Percentiles rank a stretch among this genome's conserved stretches.
These are phyloP conservation scores for Mariannaea elegans DNA, from an alignment of 2,329 filamentous ascomycete genomes.

Conservation along the genomic window DNA sequence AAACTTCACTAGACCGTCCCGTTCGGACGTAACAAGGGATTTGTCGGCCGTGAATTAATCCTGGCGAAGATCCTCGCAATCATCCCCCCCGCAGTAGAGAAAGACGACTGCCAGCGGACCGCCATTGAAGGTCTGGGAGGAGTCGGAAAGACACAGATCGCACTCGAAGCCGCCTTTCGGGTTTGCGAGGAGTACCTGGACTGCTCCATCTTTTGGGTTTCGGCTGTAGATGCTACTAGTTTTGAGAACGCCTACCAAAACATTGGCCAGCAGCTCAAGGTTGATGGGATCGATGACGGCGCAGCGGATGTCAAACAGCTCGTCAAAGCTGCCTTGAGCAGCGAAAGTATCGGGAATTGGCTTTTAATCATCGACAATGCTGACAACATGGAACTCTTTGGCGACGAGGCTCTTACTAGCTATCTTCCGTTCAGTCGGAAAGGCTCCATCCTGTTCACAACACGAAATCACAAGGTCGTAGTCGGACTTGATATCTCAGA, in stretches of 20 bases:
- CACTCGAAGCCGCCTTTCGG: conserved; percentile 45
- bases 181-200: conserved; percentile 35
- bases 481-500: conserved; percentile 14
- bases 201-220: conserved; percentile 55
- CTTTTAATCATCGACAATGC: conserved; percentile 57
- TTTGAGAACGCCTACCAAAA: conserved; percentile 48
- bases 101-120: conserved; percentile 1
- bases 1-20: conserved; percentile 22
- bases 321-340: conserved; percentile 47
- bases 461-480: conserved; percentile 21
- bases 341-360: conserved; percentile 45
- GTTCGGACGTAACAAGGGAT: conserved; percentile 37
- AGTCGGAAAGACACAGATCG: conserved; percentile 51
- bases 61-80: conserved; percentile 15
- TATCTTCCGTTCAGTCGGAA: conserved; percentile 40
- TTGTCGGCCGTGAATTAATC: conserved; percentile 34
- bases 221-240: conserved; percentile 35
- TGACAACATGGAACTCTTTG: too few species aligned
- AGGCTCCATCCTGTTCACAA: conserved; percentile 34
- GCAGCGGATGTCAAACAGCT: conserved; percentile 47
- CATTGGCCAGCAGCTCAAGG: conserved; percentile 42
- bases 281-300: conserved; percentile 43
- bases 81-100: background rate
- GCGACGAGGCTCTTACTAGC: conserved; percentile 42
- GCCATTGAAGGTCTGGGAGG: conserved; percentile 45